Evolutionary conservation across 1,284 basidiomycete genomes (phyloP).

Genomic region (Meira nashicola): DNA sequence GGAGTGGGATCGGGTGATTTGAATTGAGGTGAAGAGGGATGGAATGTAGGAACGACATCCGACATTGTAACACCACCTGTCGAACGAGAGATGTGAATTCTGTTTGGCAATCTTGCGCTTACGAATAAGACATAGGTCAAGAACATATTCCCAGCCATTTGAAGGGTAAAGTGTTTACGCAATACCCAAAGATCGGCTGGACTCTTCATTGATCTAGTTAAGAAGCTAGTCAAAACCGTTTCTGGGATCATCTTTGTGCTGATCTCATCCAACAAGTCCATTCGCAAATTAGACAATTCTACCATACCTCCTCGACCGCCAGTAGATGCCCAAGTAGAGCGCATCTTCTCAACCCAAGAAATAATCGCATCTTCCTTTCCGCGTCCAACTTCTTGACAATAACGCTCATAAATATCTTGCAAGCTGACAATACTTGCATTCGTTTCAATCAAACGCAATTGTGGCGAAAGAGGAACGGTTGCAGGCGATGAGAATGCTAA

Average conservation of each 20-base stretch:
- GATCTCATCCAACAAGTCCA: constrained; percentile 88
- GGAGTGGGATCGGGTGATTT: constrained; percentile 80
- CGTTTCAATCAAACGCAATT: constrained; percentile 79
- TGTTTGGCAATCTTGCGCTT: constrained; percentile 73
- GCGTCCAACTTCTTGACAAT: constrained; percentile 73
- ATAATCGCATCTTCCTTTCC: constrained; percentile 74
- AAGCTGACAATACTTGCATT: constrained; percentile 86
- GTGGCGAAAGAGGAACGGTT: constrained; percentile 77
- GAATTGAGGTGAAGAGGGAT: constrained; percentile 66
- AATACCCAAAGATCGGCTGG: constrained; percentile 90
- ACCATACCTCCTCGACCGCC: constrained; percentile 28
- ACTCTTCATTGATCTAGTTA: constrained; percentile 76
- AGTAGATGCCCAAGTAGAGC: constrained; percentile 17
- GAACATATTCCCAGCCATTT: constrained; percentile 83
- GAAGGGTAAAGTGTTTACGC: constrained; percentile 91
- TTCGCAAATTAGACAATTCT: constrained; percentile 71
- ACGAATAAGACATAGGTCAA: constrained; percentile 86
- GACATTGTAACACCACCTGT: constrained; percentile 45
- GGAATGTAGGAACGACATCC: constrained; percentile 49
- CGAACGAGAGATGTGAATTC: constrained; percentile 83
- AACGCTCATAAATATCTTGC: constrained; percentile 89
- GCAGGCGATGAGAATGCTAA: constrained; percentile 85
- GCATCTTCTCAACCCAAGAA: constrained; percentile 52
- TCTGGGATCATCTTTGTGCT: constrained; percentile 84
- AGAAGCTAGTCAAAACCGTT: constrained; percentile 80